Evolutionary conservation across 306 rosid genomes (phyloP).

Genomic region (Citrullus colocynthis): DNA sequence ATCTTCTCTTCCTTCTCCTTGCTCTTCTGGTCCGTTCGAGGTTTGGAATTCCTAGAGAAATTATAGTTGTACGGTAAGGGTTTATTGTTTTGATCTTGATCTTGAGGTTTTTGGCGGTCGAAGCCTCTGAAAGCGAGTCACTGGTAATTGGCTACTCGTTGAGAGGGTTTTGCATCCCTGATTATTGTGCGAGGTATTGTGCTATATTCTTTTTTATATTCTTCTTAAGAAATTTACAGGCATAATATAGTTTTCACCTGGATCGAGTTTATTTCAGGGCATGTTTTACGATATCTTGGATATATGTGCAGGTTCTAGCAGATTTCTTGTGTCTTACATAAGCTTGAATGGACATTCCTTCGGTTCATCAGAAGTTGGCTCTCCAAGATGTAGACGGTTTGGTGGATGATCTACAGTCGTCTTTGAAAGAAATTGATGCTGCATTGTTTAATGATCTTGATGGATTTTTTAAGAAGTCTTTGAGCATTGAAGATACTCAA

Average conservation of each 20-base stretch:
- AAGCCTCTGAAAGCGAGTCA: not conserved
- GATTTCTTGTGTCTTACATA: not conserved
- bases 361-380: conserved; percentile 18
- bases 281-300: not conserved
- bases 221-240: not conserved
- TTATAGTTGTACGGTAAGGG: conserved; percentile 1
- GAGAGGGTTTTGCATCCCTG: not conserved
- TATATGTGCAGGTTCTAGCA: conserved; percentile 5
- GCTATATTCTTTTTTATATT: not conserved
- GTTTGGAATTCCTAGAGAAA: conserved; percentile 2
- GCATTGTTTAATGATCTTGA: conserved; percentile 29
- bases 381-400: conserved; percentile 13
- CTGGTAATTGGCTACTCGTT: not conserved
- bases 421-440: conserved; percentile 14
- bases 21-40: conserved; percentile 14
- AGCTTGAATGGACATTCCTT: conserved; percentile 41
- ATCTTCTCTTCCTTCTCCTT: conserved; percentile 7
- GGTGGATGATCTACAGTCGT: conserved; percentile 19
- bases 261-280: not conserved
- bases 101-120: conserved; percentile 10
- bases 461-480: conserved; percentile 22
- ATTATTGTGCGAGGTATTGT: not conserved
- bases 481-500: conserved; percentile 26
- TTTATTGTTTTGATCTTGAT: conserved; percentile 7
- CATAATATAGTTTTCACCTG: not conserved